phyloP scores from a whole-genome alignment of 1,284 basidiomycete species.

The Cryptococcus depauperatus region DNA sequence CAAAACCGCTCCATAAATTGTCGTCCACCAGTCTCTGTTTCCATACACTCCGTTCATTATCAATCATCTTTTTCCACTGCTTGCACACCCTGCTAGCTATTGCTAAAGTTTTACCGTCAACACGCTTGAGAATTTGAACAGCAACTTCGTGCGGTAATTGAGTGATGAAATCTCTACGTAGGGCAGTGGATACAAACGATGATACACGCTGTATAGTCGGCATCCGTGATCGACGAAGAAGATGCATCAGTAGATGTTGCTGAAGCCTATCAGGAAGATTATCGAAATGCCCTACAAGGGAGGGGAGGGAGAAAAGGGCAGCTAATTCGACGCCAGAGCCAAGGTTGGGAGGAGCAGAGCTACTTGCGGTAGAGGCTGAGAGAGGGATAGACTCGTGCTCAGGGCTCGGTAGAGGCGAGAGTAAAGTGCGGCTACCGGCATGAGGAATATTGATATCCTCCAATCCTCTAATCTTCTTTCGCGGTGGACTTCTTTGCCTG shows the following conservation, averaged over 20 bases:
- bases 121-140: conserved; percentile 36
- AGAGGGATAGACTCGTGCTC: conserved; percentile 23
- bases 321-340: conserved; percentile 39
- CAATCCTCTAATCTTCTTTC: conserved; percentile 35
- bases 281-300: conserved; percentile 39
- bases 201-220: conserved; percentile 41
- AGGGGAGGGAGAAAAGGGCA: conserved; percentile 38
- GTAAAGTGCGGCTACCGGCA: conserved; percentile 14
- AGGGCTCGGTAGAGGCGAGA: conserved; percentile 33
- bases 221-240: conserved; percentile 40
- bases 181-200: conserved; percentile 34
- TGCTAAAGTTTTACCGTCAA: conserved; percentile 31
- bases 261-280: conserved; percentile 41
- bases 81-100: conserved; percentile 32
- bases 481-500: conserved; percentile 31
- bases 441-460: conserved; percentile 19
- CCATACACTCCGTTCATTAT: conserved; percentile 39
- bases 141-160: conserved; percentile 41
- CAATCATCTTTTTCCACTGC: conserved; percentile 39
- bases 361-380: conserved; percentile 1
- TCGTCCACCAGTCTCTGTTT: conserved; percentile 34
- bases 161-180: conserved; percentile 42
- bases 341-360: conserved; percentile 16
- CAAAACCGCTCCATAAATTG: conserved; percentile 34
- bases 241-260: conserved; percentile 45